Base-by-base conservation (phyloP, 306 rosid species). In the Hippophae gyantsensis region DNA sequence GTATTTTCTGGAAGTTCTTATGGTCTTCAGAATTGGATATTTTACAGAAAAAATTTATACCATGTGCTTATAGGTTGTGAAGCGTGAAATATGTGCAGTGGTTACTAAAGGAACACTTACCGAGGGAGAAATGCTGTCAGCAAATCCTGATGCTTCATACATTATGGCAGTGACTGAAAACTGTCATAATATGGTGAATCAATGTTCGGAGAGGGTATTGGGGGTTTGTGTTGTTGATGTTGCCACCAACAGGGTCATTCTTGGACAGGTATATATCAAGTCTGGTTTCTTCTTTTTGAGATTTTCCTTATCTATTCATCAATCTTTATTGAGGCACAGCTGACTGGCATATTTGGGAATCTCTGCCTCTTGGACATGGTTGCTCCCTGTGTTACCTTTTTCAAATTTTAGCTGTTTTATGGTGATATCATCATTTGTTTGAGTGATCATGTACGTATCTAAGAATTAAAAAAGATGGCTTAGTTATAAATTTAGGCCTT, bases 71-170 rank as follows among this genome's bases (percentile, higher is more conserved):
- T 59, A 92, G 99, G 99, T 92, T 69, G 95, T 92, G 72, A 92
- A 78, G 63, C 96, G 98, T 23, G 98, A 92, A 76, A 76, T 92
- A 78, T 92, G 99, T 78, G 90, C 85, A 0, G 90, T 92, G 65
- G 95, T 92, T 68, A 78, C 95, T 12, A 88, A 88, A 80, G 95
- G 90, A 71, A 92, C 96, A 32, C 79, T 92, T 71, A 84, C 82
- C 41, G 96, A 85, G 58, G 99, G 96, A 51, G 93, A 92, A 78
- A 67, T 88, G 80, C 64, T 84, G 73, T 82, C 94, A 54, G 62
- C 84, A 63, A 86, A 80, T 63, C 96, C 93, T 13, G 97, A 92
- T 69, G 85, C 94, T 69, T 84, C 95, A 13, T 88, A 78, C 69
- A 62, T 92, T 58, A 80, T 92, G 95, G 89, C 99, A 70, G 42